These are phyloP conservation scores for Gynochthodes officinalis DNA, from an alignment of 257 asterid genomes.

Conservation along the genomic window DNA sequence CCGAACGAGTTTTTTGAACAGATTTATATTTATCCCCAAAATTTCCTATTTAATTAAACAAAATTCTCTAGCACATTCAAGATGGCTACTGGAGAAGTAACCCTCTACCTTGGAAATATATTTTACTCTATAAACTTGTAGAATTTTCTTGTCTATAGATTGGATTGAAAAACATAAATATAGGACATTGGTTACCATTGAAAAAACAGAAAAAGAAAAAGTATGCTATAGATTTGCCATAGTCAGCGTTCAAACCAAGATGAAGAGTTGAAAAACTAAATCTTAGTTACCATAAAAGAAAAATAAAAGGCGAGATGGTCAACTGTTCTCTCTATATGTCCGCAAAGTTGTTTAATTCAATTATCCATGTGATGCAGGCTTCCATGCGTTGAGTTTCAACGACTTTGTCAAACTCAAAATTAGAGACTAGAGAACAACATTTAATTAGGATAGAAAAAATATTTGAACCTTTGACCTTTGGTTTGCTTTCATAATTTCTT, in stretches of 20 bases:
- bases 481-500: neutral
- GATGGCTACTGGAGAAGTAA: too few species aligned
- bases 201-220: too few species aligned
- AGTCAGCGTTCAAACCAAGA: neutral
- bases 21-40: too few species aligned
- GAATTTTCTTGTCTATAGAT: too few species aligned
- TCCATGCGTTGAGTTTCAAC: slow-evolving; percentile 8
- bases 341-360: neutral
- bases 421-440: neutral
- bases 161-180: too few species aligned
- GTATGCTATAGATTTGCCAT: too few species aligned
- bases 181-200: too few species aligned
- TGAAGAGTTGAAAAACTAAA: slow-evolving; percentile 10
- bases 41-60: too few species aligned
- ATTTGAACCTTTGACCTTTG: slow-evolving; percentile 5
- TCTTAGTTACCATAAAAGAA: neutral
- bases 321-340: neutral
- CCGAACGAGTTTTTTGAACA: too few species aligned
- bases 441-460: neutral
- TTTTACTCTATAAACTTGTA: too few species aligned
- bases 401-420: slow-evolving; percentile 15
- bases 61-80: too few species aligned
- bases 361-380: neutral
- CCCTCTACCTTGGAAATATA: too few species aligned
- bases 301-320: neutral